A percentile compares a stretch with the other conserved stretches of the same genome.
Evolutionary conservation across 306 rosid genomes (phyloP).

Genomic region (Quercus dentata): DNA sequence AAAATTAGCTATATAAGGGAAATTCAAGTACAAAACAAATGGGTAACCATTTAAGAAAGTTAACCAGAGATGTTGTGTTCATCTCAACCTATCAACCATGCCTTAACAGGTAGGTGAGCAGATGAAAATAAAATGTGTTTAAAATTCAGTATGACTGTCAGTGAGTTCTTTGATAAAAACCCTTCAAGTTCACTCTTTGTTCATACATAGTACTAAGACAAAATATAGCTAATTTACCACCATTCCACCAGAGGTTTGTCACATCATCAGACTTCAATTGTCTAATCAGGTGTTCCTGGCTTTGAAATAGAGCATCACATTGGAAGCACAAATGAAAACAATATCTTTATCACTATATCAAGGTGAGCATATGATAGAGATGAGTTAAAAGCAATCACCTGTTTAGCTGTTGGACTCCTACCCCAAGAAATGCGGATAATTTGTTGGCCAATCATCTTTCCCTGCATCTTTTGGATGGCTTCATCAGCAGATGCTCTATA

Average conservation of each 20-base stretch:
- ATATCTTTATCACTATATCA: neutral
- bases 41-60: neutral
- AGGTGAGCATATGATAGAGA: neutral
- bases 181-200: neutral
- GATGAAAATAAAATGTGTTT: neutral
- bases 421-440: constrained; percentile 82
- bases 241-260: neutral
- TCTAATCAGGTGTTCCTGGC: neutral
- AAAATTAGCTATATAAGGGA: neutral
- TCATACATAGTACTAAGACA: neutral
- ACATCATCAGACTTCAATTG: neutral
- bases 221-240: neutral
- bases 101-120: neutral
- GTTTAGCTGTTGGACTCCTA: constrained; percentile 67
- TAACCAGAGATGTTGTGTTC: neutral
- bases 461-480: constrained; percentile 88
- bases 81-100: neutral
- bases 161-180: neutral
- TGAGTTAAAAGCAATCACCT: constrained; percentile 44
- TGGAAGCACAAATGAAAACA: neutral
- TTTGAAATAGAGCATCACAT: neutral
- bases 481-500: constrained; percentile 82
- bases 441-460: constrained; percentile 81
- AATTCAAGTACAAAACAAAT: neutral
- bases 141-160: neutral